Percentiles rank a stretch among this genome's conserved stretches.
These are phyloP conservation scores for Euphrasia arctica DNA, from an alignment of 305 asterid species.

Conservation along the genomic window DNA sequence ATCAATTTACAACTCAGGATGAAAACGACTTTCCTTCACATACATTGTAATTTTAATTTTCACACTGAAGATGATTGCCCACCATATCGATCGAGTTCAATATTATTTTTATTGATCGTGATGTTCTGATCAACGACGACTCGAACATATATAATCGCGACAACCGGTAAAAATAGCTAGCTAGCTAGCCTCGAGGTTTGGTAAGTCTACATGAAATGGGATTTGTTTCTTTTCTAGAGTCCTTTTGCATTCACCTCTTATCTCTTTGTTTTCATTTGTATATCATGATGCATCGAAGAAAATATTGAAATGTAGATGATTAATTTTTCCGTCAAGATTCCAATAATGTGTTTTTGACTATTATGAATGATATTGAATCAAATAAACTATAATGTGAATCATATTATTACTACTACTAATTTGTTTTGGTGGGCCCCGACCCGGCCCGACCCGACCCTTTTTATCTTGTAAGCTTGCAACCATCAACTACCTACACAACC, in stretches of 20 bases:
- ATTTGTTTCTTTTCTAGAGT: constrained; percentile 37
- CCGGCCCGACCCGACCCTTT: constrained; percentile 18
- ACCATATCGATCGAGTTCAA: neutral
- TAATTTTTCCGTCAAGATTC: too few relatives aligned
- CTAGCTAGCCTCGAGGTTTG: neutral
- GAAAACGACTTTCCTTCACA: constrained; percentile 12
- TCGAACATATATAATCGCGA: too few relatives aligned
- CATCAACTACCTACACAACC: constrained; percentile 27
- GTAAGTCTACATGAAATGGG: constrained; percentile 7
- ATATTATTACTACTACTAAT: neutral
- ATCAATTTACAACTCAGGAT: constrained; percentile 8
- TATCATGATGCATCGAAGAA: too few relatives aligned
- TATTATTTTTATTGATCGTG: too few relatives aligned
- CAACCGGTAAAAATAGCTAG: too few relatives aligned
- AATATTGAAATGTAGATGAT: too few relatives aligned
- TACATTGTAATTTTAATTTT: constrained; percentile 1
- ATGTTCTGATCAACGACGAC: too few relatives aligned
- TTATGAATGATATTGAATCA: too few relatives aligned
- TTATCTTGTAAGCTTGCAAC: constrained; percentile 49
- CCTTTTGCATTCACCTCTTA: constrained; percentile 35
- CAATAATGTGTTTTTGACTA: too few relatives aligned
- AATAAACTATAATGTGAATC: too few relatives aligned
- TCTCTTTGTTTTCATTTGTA: constrained; percentile 32
- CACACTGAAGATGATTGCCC: constrained; percentile 5
- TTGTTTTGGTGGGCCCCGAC: constrained; percentile 24